Evolutionary conservation across 106 monocot species (phyloP).

Genomic region (Phalaenopsis aphrodite): DNA sequence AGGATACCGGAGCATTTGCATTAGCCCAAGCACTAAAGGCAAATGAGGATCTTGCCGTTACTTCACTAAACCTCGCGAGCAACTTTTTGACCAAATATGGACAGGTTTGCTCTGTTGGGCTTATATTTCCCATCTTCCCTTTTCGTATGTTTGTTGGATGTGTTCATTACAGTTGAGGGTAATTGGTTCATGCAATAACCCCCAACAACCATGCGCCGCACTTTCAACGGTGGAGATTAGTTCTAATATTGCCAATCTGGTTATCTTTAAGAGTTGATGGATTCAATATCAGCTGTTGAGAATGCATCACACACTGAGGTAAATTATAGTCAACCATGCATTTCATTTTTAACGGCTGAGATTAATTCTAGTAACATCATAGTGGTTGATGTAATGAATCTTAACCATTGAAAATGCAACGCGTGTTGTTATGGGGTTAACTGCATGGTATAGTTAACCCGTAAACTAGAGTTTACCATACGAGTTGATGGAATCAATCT

Average conservation of each 20-base stretch:
- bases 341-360: too few relatives aligned
- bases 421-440: too few relatives aligned
- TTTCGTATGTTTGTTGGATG: background rate
- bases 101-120: conserved; percentile 31
- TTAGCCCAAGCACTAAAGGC: conserved; percentile 93
- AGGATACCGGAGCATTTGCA: conserved; percentile 96
- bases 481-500: too few relatives aligned
- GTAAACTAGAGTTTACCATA: background rate
- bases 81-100: conserved; percentile 97
- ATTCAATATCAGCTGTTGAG: too few relatives aligned
- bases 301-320: too few relatives aligned
- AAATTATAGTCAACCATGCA: too few relatives aligned
- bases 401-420: too few relatives aligned
- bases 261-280: too few relatives aligned
- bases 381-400: too few relatives aligned
- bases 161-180: background rate
- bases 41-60: conserved; percentile 78
- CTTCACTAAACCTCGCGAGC: conserved; percentile 80
- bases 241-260: too few relatives aligned
- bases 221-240: background rate
- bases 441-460: background rate
- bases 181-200: too few relatives aligned
- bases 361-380: too few relatives aligned
- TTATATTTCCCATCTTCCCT: background rate
- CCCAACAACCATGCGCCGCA: background rate